Evolutionary conservation across 176 grass and related monocot genomes (phyloP), one percentile per base, ranked within the genome.

Genomic region (Musa beccarii): DNA sequence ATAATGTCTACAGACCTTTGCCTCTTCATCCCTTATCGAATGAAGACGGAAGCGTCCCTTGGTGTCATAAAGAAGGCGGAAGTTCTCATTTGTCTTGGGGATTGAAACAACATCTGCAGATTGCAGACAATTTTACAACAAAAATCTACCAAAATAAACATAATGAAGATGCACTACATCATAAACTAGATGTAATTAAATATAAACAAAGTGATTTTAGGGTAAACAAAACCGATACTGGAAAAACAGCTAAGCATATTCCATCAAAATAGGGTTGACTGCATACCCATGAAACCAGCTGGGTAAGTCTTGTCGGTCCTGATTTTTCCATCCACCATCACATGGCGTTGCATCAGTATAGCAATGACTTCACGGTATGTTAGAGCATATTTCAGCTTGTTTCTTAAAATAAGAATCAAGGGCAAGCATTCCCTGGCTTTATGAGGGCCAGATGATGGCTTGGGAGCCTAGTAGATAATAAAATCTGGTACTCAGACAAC

Each of bases 41-140:
- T 79, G 77, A 11, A 79, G 77, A 23, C 77, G 66, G 66, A 79
- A 79, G 3, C 77, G 77, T 14, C 77, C 77, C 17, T 79, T 79
- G 28, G 77, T 79, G 77, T 79, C 77, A 79, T 79, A 79, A 68
- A 79, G 77, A 21, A 79, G 67, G 1, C 77, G 77, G 24, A 79
- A 79, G 19, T 70, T 79, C 66, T 79, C 77, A 51, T 79, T 79
- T 16, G 77, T 79, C 77, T 79, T 71, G 14, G 77, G 77, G 10
- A 79, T 79, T 10, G 77, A 79, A 16, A 79, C 66, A 71, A 71
- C 77, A 79, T 79, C 77, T 79, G 54, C 66, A 59, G 8, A n/a
- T 67, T 68, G 16, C 72, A 75, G 4, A 20, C 1, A 24, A 65
- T 65, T 43, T 43, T 43, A 43, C 63, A 12, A 65, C 12, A 65